Conservation (phyloP, 148 eudicot species). For the Spergularia bocconei region DNA sequence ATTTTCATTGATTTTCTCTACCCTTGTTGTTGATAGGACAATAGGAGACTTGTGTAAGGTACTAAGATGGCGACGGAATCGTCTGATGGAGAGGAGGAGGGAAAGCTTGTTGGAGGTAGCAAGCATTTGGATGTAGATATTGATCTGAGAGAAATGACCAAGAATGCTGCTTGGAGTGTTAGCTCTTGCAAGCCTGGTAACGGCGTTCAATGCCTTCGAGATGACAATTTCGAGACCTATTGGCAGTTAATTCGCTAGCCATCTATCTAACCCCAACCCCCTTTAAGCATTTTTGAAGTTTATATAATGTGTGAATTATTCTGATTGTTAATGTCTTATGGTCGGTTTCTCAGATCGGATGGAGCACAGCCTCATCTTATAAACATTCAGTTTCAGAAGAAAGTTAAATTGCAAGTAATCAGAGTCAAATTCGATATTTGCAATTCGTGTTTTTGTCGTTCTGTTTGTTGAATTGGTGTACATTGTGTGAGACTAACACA, state of each 20-base stretch:
- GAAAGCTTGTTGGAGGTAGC: constrained; percentile 68
- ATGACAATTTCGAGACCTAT: constrained; percentile 73
- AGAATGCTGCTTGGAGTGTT: constrained; percentile 95
- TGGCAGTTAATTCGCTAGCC: constrained; percentile 67
- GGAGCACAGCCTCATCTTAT: constrained; percentile 95
- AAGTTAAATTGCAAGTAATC: constrained; percentile 75
- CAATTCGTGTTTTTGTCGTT: neutral
- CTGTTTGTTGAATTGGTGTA: constrained; percentile 2
- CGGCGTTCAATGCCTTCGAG: constrained; percentile 74
- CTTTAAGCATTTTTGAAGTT: neutral
- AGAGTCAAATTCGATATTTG: neutral
- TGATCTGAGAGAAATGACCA: constrained; percentile 87
- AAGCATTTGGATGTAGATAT: constrained; percentile 60
- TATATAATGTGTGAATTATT: neutral
- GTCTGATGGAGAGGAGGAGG: constrained; percentile 87
- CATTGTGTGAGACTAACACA: neutral
- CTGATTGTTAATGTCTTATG: neutral
- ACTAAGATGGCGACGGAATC: constrained; percentile 63
- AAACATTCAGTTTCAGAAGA: constrained; percentile 93
- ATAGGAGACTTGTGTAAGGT: constrained; percentile 2
- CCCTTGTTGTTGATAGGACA: neutral
- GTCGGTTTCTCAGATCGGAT: constrained; percentile 57
- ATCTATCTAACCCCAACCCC: constrained; percentile 3
- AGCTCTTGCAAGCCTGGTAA: constrained; percentile 96
- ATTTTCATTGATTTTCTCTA: neutral